phyloP scores from a whole-genome alignment of 371 early-diverging fungal species.

The Gilbertella persicaria region DNA sequence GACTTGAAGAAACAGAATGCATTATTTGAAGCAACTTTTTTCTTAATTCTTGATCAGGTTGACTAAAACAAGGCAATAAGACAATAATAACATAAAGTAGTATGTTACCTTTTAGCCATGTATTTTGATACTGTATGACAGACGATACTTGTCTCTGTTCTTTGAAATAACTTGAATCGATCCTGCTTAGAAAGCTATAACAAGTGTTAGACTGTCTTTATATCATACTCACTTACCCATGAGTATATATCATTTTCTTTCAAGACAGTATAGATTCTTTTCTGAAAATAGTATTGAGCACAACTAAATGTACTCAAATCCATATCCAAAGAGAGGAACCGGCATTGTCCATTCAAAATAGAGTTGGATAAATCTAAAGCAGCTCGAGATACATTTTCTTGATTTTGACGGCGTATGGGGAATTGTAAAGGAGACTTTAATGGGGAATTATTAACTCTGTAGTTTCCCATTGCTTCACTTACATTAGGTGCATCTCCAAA shows the following conservation, averaged over 20 bases:
- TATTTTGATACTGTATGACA: no score
- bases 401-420: slow-evolving; percentile 7
- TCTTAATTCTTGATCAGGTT: no score
- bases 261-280: slow-evolving; percentile 7
- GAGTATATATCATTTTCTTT: slow-evolving; percentile 4
- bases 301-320: slow-evolving; percentile 4
- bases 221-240: background rate
- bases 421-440: slow-evolving; percentile 8
- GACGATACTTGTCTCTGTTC: no score
- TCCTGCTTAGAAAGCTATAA: background rate
- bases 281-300: slow-evolving; percentile 15
- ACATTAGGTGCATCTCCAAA: slow-evolving; percentile 16
- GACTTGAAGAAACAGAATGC: no score
- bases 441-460: background rate
- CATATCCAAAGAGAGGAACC: slow-evolving; percentile 2
- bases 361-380: background rate
- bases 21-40: no score
- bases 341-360: background rate
- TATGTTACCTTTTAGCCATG: no score
- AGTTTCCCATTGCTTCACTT: no score
- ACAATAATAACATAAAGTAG: no score
- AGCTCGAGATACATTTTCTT: slow-evolving; percentile 4
- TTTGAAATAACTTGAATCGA: no score
- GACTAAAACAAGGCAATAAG: no score
- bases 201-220: background rate